phyloP scores from a whole-genome alignment of 768 basidiomycete species.

The Lactarius deliciosus region DNA sequence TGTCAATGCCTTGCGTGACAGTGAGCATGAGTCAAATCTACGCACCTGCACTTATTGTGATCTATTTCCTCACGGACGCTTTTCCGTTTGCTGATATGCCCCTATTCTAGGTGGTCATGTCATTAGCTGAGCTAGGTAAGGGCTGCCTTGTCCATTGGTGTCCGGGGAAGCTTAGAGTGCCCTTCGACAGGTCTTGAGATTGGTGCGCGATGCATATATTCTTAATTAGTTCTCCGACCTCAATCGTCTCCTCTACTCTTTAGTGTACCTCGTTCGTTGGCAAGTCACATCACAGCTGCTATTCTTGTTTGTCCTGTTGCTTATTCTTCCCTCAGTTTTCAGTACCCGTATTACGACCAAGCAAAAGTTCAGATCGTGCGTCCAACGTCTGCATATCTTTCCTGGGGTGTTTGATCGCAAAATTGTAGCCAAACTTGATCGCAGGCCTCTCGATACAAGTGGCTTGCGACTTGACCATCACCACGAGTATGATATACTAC shows the following conservation, averaged over 20 bases:
- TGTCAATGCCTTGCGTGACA: slow-evolving; percentile 1
- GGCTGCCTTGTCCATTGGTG: not conserved
- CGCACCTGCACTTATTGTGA: slow-evolving; percentile 10
- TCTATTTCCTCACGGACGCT: not conserved
- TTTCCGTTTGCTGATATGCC: not conserved
- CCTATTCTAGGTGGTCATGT: not conserved
- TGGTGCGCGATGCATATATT: not conserved
- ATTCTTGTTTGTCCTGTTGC: not conserved
- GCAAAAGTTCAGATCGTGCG: not conserved
- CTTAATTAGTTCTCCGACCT: not conserved
- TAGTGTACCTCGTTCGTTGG: slow-evolving; percentile 8
- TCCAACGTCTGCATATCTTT: not conserved
- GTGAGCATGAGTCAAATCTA: slow-evolving; percentile 2
- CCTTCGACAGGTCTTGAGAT: slow-evolving; percentile 1
- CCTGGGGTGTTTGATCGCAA: not conserved
- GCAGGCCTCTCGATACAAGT: not conserved
- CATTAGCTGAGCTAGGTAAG: slow-evolving; percentile 7
- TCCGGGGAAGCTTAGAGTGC: not conserved
- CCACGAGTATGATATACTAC: slow-evolving; percentile 10
- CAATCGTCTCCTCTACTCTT: not conserved
- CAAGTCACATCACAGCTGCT: not conserved
- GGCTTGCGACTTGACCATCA: slow-evolving; percentile 10
- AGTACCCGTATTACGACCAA: not conserved
- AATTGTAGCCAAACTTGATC: not conserved
- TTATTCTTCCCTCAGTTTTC: slow-evolving; percentile 8